Percentiles rank a stretch among this genome's conserved stretches.
Evolutionary conservation across 495 filamentous ascomycete species (phyloP).

Genomic region (Hyaloscypha bicolor): DNA sequence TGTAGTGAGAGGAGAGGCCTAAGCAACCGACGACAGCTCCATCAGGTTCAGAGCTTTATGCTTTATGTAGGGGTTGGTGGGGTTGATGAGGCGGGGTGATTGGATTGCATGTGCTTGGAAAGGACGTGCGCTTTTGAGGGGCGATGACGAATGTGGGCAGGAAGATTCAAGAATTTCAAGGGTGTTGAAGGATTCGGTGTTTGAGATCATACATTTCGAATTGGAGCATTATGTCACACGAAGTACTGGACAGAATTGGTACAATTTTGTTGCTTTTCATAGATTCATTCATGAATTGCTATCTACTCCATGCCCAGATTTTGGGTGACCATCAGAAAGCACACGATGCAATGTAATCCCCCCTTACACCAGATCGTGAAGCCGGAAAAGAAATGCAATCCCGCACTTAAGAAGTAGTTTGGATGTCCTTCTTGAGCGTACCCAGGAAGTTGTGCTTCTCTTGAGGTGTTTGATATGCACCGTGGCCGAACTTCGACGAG

Average conservation of each 20-base stretch:
- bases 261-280: constrained; percentile 24
- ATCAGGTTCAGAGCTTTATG: constrained; percentile 15
- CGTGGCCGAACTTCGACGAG: constrained; percentile 99
- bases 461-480: constrained; percentile 96
- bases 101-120: constrained; percentile 9
- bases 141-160: constrained; percentile 6
- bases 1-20: constrained; percentile 1
- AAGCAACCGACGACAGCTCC: constrained; percentile 24
- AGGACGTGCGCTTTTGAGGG: constrained; percentile 16
- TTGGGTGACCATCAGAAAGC: constrained; percentile 35
- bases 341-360: constrained; percentile 45
- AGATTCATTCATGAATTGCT: constrained; percentile 31
- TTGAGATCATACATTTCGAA: not conserved
- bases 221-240: constrained; percentile 3
- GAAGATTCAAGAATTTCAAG: not conserved
- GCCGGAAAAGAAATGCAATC: constrained; percentile 58
- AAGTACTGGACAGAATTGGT: not conserved
- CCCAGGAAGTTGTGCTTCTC: constrained; percentile 96
- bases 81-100: not conserved
- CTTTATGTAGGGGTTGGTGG: not conserved
- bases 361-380: constrained; percentile 55
- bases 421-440: constrained; percentile 98
- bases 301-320: constrained; percentile 29
- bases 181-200: not conserved
- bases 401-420: constrained; percentile 60